Evolutionary conservation across 257 asterid genomes (phyloP).

Genomic region (Nicotiana benthamiana): DNA sequence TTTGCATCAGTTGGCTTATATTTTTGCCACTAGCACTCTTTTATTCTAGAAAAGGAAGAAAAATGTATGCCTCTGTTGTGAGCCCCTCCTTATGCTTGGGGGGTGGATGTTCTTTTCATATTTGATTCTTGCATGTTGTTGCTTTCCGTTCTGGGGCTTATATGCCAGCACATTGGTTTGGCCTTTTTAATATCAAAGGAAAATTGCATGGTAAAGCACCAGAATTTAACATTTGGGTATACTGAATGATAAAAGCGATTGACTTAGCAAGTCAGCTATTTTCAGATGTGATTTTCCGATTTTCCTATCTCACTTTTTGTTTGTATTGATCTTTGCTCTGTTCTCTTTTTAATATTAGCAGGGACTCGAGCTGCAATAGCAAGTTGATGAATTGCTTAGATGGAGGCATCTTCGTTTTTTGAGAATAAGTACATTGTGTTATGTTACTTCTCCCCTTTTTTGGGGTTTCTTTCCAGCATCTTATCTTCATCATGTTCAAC

Average conservation of each 20-base stretch:
- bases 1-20: neutral
- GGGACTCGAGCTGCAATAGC: conserved; percentile 35
- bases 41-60: neutral
- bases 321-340: conserved; percentile 12
- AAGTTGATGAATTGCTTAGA: conserved; percentile 12
- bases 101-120: too few relatives aligned
- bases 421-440: conserved; percentile 8
- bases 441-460: neutral
- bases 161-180: neutral
- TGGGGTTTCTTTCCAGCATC: conserved; percentile 12
- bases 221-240: neutral
- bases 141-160: neutral
- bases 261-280: neutral
- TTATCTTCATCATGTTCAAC: neutral
- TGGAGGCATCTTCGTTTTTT: conserved; percentile 6
- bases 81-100: too few relatives aligned
- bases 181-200: neutral
- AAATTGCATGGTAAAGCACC: neutral
- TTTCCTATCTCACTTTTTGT: neutral
- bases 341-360: conserved; percentile 11
- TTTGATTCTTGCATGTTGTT: neutral
- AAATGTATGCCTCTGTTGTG: too few relatives aligned
- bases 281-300: neutral
- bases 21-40: too few relatives aligned
- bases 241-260: neutral